Conservation (phyloP, 345 rosid species). For the Clausena lansium region DNA sequence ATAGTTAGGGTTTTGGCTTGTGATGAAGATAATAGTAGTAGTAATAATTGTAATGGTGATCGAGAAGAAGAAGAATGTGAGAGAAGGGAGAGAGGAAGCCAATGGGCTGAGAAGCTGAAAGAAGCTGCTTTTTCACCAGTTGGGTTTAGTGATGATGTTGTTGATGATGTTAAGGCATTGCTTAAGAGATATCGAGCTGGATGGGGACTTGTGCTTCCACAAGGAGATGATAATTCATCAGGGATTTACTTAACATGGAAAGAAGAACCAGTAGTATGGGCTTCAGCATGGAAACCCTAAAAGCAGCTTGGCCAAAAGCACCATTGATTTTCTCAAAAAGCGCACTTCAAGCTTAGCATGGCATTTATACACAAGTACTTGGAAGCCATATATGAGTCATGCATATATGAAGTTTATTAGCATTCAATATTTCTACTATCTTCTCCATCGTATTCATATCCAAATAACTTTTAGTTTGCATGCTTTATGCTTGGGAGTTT, state of each 20-base stretch:
- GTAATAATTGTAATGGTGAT: not conserved
- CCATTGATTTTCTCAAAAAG: not conserved
- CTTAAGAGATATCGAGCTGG: constrained; percentile 61
- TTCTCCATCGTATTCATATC: not conserved
- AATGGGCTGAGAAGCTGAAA: constrained; percentile 51
- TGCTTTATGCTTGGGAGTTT: constrained; percentile 54
- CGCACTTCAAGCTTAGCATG: not conserved
- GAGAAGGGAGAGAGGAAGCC: constrained; percentile 60
- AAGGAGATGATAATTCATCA: constrained; percentile 23
- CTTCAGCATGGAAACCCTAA: constrained; percentile 82
- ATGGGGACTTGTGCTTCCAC: constrained; percentile 49
- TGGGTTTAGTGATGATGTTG: constrained; percentile 61
- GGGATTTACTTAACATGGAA: constrained; percentile 75
- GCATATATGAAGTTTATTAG: constrained; percentile 13
- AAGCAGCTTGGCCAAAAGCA: not conserved
- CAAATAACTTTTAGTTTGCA: not conserved
- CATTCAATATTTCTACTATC: not conserved
- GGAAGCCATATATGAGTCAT: constrained; percentile 4
- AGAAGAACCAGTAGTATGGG: constrained; percentile 71
- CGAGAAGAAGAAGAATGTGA: constrained; percentile 36
- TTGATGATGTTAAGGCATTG: constrained; percentile 72
- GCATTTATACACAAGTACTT: constrained; percentile 13
- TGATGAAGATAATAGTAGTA: constrained; percentile 17
- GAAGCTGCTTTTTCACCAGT: constrained; percentile 34
- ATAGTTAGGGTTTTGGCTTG: constrained; percentile 75